Base-by-base conservation (phyloP, 345 rosid genomes). In the Iberis pinnata region DNA sequence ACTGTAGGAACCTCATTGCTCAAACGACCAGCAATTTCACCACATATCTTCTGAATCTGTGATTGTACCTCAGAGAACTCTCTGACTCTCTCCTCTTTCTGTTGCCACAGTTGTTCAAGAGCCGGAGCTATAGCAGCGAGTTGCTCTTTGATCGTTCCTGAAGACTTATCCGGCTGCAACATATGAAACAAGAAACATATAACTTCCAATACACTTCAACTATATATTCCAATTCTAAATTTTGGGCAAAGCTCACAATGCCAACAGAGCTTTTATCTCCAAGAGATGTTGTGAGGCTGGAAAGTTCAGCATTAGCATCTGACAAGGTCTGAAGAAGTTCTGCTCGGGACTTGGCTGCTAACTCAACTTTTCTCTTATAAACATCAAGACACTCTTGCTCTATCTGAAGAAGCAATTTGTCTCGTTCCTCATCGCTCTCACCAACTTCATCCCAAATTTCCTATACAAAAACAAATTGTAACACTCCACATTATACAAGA, bases 381-480 rank as follows among this genome's bases (percentile, higher is more conserved):
- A 93, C 95, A 64, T 82, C 94, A 61, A 93, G 72, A 70, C 96
- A 88, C 65, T 93, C 99, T 42, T 82, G 84, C 70, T 88, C 99
- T 54, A 93, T 81, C 73, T 81, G 95, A 64, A 93, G 87, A 61
- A 93, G 92, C 84, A 86, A 51, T 77, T 79, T 86, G 74, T 93
- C 95, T 64, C 97, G 67, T 44, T 93, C 84, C 66, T 81, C 97
- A 35, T 93, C 97, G 24, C 56, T 74, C 74, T 93, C 99, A 63
- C 99, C 99, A 64, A 93, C 97, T 72, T 93, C 99, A 75, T 93
- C 97, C 99, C 99, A 93, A 16, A 93, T 86, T 82, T 84, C 95
- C 99, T 93, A 49, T 45, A 5, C 0, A 25, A 4, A 16, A 63
- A 17, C 9, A 29, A 60, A 18, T n/a, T n/a, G n/a, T n/a, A n/a